Evolutionary conservation across 2,329 filamentous ascomycete genomes (phyloP).

Genomic region (Pseudopithomyces chartarum): DNA sequence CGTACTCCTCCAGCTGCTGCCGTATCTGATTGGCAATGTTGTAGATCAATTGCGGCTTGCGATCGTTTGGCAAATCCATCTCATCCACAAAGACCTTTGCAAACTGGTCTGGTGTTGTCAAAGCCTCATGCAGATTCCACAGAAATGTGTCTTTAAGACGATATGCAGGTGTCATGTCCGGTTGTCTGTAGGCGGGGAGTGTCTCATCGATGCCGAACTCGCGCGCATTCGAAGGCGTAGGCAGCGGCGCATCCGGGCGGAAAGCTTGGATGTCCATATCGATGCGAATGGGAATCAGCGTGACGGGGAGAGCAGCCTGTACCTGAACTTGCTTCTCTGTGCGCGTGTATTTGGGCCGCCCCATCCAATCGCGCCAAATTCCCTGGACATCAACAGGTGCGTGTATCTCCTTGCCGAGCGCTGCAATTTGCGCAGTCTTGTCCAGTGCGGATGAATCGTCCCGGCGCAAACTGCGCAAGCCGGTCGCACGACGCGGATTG

Average conservation of each 20-base stretch:
- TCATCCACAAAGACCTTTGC: conserved; percentile 90
- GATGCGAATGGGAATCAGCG: conserved; percentile 92
- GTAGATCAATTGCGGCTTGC: conserved; percentile 65
- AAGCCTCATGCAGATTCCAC: conserved; percentile 95
- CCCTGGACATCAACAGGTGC: conserved; percentile 83
- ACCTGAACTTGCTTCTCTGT: conserved; percentile 66
- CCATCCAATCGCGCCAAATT: conserved; percentile 96
- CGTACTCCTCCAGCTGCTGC: conserved; percentile 93
- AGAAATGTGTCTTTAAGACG: conserved; percentile 93
- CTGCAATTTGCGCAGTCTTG: conserved; percentile 70
- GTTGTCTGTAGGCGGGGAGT: conserved; percentile 76
- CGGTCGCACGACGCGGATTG: conserved; percentile 73
- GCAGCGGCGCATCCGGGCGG: conserved; percentile 68
- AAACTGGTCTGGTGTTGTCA: conserved; percentile 95
- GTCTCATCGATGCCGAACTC: conserved; percentile 70
- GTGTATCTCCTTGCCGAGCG: conserved; percentile 80
- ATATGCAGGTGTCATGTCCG: conserved; percentile 81
- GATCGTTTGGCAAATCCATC: conserved; percentile 81
- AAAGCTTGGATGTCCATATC: conserved; percentile 89
- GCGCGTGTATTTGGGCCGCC: conserved; percentile 62
- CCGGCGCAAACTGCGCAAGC: conserved; percentile 79
- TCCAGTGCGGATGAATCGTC: conserved; percentile 64
- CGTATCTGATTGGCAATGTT: conserved; percentile 94
- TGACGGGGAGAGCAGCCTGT: conserved; percentile 79
- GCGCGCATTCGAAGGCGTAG: conserved; percentile 63